These are phyloP conservation scores for Dictyophora rubrovolvata DNA, from an alignment of 768 basidiomycete genomes.

Conservation along the genomic window DNA sequence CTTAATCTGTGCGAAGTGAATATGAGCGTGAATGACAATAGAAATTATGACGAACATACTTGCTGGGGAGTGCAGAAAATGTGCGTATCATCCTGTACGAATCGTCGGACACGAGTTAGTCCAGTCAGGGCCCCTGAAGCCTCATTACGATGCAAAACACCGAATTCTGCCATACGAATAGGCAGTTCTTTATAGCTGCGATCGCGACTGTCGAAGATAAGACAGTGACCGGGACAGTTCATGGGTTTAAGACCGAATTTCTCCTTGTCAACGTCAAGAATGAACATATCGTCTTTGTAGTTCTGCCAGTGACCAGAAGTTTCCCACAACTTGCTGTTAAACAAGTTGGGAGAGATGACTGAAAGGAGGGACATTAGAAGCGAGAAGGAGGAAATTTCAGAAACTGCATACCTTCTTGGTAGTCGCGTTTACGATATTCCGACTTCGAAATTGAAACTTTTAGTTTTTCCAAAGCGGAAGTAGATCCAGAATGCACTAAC, in stretches of 20 bases:
- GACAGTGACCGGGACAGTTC: conserved; percentile 97
- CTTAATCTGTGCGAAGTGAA: conserved; percentile 47
- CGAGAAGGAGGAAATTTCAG: background rate
- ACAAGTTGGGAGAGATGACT: conserved; percentile 99
- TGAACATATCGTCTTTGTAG: conserved; percentile 97
- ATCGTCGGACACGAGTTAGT: conserved; percentile 84
- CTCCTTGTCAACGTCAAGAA: conserved; percentile 90
- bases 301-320: conserved; percentile 98
- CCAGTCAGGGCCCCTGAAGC: conserved; percentile 91
- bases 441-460: conserved; percentile 31
- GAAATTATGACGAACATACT: conserved; percentile 25
- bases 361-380: background rate
- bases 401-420: conserved; percentile 68
- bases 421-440: conserved; percentile 93
- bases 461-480: conserved; percentile 2
- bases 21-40: background rate
- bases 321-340: conserved; percentile 93
- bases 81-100: conserved; percentile 97
- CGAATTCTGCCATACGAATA: conserved; percentile 97
- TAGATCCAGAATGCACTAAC: conserved; percentile 35
- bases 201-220: conserved; percentile 92
- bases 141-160: conserved; percentile 94
- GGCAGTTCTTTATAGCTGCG: conserved; percentile 93
- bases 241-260: conserved; percentile 95
- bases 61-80: conserved; percentile 96